Evolutionary conservation across 768 basidiomycete species (phyloP), one percentile per base, ranked within the genome.

Genomic region (Collybia sordida): DNA sequence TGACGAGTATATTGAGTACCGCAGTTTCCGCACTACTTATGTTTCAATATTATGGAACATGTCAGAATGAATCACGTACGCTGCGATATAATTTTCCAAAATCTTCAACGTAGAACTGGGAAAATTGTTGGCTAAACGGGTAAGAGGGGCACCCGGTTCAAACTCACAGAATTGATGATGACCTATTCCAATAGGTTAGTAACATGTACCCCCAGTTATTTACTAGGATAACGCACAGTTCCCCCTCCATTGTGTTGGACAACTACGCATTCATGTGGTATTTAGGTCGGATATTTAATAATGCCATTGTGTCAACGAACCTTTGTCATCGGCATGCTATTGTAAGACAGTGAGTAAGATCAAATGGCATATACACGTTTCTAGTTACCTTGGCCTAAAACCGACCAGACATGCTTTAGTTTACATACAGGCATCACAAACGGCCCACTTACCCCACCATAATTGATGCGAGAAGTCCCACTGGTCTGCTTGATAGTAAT

Each of bases 401-500:
- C 27, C 9, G 11, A 14, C 9, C 31, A 31, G 3, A 11, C 4
- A 22, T 2, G 5, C 4, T 21, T 34, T 7, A 15, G 24, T n/a
- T 7, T 1, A 47, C 15, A 2, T 21, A 21, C 12, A 22, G 1
- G 34, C 17, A 4, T 11, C 22, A 21, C 15, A 38, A 2, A 18
- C 44, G n/a, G 8, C 35, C 24, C 14, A 66, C 65, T 51, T 63
- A 69, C 70, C 23, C 70, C 70, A 45, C 70, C 70, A 25, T 69
- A 69, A 56, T 68, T 70, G 42, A 72, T 70, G 46, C 42, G 64
- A 46, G 64, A 69, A 17, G 64, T 70, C 21, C 66, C 72, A 37
- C 65, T 67, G 35, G 41, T 67, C 47, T 74, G 72, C 48, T 72
- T 73, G 63, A 74, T 68, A 5, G 73, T 71, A 21, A 72, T 70